Conservation (phyloP, 2,329 filamentous ascomycete species). For the Ceratocystis lukuohia region DNA sequence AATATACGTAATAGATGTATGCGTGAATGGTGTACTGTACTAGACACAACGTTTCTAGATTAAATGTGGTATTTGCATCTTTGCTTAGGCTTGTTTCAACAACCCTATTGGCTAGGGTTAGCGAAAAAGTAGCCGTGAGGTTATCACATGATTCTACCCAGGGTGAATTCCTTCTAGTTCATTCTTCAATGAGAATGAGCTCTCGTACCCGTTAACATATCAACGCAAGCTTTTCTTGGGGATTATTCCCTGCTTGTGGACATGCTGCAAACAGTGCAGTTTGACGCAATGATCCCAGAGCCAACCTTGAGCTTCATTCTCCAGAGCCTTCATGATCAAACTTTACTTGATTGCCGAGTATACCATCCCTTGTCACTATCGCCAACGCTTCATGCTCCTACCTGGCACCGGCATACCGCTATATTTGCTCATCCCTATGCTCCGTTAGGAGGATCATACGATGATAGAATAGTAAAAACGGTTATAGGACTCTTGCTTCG, state of each 20-base stretch:
- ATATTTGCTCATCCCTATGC: slow-evolving; percentile 86
- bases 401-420: slow-evolving; percentile 39
- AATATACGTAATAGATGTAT: neutral
- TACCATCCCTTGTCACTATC: slow-evolving; percentile 51
- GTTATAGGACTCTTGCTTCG: slow-evolving; percentile 52
- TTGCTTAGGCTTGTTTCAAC: neutral
- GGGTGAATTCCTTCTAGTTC: neutral
- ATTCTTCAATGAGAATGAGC: neutral
- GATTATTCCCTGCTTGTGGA: neutral
- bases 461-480: slow-evolving; percentile 65
- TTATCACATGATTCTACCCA: neutral
- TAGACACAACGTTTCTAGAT: no score
- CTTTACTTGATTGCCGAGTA: slow-evolving; percentile 64
- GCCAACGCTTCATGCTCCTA: slow-evolving; percentile 24
- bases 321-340: slow-evolving; percentile 69
- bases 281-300: slow-evolving; percentile 11
- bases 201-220: neutral
- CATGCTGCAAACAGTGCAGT: neutral
- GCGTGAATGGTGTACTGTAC: neutral
- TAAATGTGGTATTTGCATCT: neutral
- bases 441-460: slow-evolving; percentile 69
- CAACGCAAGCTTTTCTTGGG: neutral
- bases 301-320: slow-evolving; percentile 35
- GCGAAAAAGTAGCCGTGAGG: neutral
- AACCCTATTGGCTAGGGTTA: neutral